Evolutionary conservation across 2,329 filamentous ascomycete species (phyloP).

Genomic region (Cladosporium sp.): DNA sequence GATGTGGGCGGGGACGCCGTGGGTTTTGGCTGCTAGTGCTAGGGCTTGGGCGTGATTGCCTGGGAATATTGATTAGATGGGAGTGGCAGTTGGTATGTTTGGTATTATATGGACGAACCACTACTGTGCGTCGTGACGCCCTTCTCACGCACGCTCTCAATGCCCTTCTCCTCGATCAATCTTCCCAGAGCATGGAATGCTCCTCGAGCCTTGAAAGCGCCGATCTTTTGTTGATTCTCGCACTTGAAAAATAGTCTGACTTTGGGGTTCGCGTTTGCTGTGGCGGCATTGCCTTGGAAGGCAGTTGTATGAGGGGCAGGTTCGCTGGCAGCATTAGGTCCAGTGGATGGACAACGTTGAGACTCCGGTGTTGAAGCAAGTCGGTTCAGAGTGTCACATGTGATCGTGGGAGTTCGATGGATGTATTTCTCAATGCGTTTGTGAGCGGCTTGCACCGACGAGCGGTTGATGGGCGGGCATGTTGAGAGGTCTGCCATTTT

Average conservation of each 20-base stretch:
- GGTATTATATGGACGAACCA: slow-evolving; percentile 51
- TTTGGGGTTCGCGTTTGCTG: slow-evolving; percentile 57
- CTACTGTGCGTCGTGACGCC: slow-evolving; percentile 87
- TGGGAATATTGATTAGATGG: slow-evolving; percentile 37
- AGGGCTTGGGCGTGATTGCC: slow-evolving; percentile 93
- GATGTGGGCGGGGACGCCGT: slow-evolving; percentile 75
- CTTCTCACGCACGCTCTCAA: slow-evolving; percentile 56
- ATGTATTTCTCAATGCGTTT: slow-evolving; percentile 71
- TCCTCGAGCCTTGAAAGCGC: slow-evolving; percentile 88
- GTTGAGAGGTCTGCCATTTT: slow-evolving; percentile 47
- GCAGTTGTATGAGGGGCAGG: slow-evolving; percentile 14
- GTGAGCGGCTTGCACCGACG: slow-evolving; percentile 71
- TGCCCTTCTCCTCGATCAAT: slow-evolving; percentile 60
- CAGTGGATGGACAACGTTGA: slow-evolving; percentile 13
- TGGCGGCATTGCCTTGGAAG: neutral
- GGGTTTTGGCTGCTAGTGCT: slow-evolving; percentile 74
- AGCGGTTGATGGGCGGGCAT: slow-evolving; percentile 66
- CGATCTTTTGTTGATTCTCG: slow-evolving; percentile 84
- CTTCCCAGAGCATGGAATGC: slow-evolving; percentile 79
- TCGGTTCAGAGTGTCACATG: slow-evolving; percentile 69
- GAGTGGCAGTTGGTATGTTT: slow-evolving; percentile 13
- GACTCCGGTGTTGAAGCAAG: slow-evolving; percentile 73
- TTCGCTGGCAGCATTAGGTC: slow-evolving; percentile 13
- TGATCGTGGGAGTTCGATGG: slow-evolving; percentile 81
- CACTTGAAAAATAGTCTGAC: slow-evolving; percentile 87